Evolutionary conservation across 352 stramenopile genomes (phyloP).

Genomic region (Phytophthora pseudosyringae): DNA sequence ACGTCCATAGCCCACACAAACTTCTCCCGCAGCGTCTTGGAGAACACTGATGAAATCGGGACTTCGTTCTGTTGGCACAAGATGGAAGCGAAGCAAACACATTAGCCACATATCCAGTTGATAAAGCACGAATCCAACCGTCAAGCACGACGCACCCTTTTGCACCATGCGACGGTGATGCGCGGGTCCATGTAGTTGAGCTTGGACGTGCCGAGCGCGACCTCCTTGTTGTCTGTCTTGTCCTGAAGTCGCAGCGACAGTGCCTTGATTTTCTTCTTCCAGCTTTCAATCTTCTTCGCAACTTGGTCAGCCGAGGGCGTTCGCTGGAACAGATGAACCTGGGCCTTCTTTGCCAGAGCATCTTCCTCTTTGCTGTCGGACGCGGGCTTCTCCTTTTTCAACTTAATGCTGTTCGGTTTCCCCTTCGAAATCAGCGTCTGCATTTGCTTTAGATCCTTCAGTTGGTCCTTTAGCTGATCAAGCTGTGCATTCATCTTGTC

Average conservation of each 20-base stretch:
- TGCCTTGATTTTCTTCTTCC: constrained; percentile 94
- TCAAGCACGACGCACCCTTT: constrained; percentile 93
- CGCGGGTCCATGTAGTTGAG: constrained; percentile 99
- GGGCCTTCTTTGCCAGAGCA: constrained; percentile 89
- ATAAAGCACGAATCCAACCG: neutral
- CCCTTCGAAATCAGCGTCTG: constrained; percentile 86
- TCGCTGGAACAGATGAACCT: constrained; percentile 95
- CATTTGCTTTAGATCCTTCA: constrained; percentile 96
- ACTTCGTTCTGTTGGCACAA: constrained; percentile 87
- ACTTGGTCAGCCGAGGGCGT: constrained; percentile 93
- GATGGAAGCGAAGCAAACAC: constrained; percentile 4
- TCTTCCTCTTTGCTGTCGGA: constrained; percentile 90
- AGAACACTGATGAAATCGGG: constrained; percentile 98
- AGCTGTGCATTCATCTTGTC: constrained; percentile 96
- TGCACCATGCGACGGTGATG: constrained; percentile 99
- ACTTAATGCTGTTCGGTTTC: constrained; percentile 90
- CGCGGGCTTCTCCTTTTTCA: constrained; percentile 87
- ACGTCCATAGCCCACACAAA: constrained; percentile 99
- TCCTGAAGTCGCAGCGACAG: constrained; percentile 95
- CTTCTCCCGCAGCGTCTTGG: constrained; percentile 98
- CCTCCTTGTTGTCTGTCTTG: constrained; percentile 99
- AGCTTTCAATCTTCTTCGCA: constrained; percentile 94
- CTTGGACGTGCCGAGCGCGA: constrained; percentile 99
- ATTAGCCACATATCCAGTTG: constrained; percentile 6
- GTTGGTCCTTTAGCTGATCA: constrained; percentile 93